Base-by-base conservation (phyloP, 1,139 yeast genomes). In the Maudiozyma humilis region DNA sequence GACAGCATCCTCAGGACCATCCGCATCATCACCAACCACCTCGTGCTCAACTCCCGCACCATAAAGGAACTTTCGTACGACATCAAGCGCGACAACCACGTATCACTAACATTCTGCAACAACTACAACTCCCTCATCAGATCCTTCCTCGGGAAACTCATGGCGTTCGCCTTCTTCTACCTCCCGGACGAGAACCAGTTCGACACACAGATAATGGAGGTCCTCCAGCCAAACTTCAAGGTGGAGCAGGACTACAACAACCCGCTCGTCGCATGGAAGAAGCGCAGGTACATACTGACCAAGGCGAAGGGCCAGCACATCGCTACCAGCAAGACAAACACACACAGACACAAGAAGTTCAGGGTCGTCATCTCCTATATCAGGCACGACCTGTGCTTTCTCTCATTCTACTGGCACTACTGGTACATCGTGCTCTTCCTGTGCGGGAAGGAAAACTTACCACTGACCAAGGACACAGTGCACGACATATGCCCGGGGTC, bases 351-450 rank as follows among this genome's bases (percentile, higher is more conserved):
- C 14, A 32, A 46, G 36, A 47, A 49, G 19, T 57, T 58, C 41
- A 57, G 53, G 35, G 54, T 61, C 19, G 50, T 60, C 23, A 51
- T 57, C n/a, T 60, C 65, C 5, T 60, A 62, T 35, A 45, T 62
- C 44, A 53, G 55, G 33, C 57, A 60, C 42, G 58, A 56, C 43
- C 45, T 51, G 7, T 49, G 55, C 10, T 58, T 59, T 34, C 41
- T 49, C 37, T 52, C 60, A 14, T 62, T 62, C 44, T 56, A 59
- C 40, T 62, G 60, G 58, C 62, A 62, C 44, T 60, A 57, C 46
- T 60, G 64, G 64, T 49, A 47, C 39, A 58, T 60, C 15, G 44
- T 46, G n/a, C 38, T 36, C 13, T 40, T 16, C 33, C 44, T 35
- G 25, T 38, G 39, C 12, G 40, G 34, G 2, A 2, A n/a, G 15